Evolutionary conservation across 441 rosid species (phyloP).

Genomic region (Gossypium trilobum): DNA sequence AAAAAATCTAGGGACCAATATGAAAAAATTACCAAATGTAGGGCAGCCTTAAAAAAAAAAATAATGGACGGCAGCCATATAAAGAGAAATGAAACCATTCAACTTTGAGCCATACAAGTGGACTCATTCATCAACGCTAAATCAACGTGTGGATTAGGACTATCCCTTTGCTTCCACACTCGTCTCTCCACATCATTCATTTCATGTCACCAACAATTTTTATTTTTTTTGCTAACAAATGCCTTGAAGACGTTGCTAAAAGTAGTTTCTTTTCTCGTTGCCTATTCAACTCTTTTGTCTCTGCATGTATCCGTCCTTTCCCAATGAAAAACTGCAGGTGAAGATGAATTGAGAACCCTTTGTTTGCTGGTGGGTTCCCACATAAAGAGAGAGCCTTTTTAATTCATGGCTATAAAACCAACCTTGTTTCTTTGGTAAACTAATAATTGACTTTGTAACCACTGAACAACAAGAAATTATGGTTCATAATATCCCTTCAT

Average conservation of each 20-base stretch:
- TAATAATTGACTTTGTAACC: slow-evolving; percentile 38
- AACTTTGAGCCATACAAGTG: slow-evolving; percentile 37
- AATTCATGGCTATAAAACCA: slow-evolving; percentile 31
- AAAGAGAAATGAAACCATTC: slow-evolving; percentile 4
- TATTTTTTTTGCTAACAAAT: not conserved
- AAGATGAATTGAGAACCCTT: not conserved
- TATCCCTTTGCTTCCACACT: not conserved
- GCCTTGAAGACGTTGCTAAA: not conserved
- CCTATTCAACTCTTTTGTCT: not conserved
- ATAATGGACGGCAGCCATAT: not conserved
- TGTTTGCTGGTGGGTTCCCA: slow-evolving; percentile 17
- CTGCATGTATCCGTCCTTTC: not conserved
- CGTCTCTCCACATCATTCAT: not conserved
- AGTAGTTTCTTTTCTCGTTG: not conserved
- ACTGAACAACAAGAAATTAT: slow-evolving; percentile 24
- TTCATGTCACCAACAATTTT: not conserved
- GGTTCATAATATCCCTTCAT: slow-evolving; percentile 17
- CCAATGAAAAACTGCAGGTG: not conserved
- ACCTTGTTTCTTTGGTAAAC: slow-evolving; percentile 16
- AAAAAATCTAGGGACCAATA: no score
- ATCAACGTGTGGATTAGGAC: slow-evolving; percentile 31
- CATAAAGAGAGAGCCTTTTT: slow-evolving; percentile 19
- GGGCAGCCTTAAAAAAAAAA: no score
- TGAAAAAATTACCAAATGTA: no score
- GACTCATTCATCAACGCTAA: slow-evolving; percentile 17